A percentile compares a stretch with the other conserved stretches of the same genome.
These are phyloP conservation scores for Candida hungchunana DNA, from an alignment of 805 yeast species.

Conservation along the genomic window DNA sequence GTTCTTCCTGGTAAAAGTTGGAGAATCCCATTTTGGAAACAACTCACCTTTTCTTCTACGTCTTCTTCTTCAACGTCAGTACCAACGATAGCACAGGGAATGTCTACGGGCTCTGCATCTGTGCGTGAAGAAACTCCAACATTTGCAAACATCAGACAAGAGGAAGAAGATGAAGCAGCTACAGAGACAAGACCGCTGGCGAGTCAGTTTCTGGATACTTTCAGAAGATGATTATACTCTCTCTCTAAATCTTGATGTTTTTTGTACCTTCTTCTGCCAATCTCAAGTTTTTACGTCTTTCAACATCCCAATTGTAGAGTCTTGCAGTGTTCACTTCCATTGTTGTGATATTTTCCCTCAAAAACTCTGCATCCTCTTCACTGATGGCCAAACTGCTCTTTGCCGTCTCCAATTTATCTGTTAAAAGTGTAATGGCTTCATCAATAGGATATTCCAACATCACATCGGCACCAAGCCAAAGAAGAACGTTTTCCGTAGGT, in stretches of 20 bases:
- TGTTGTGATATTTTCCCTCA: slow-evolving; percentile 87
- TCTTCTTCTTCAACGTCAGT: no score
- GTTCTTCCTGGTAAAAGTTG: slow-evolving; percentile 36
- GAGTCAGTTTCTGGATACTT: slow-evolving; percentile 44
- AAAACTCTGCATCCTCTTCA: slow-evolving; percentile 79
- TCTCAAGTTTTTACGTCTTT: slow-evolving; percentile 52
- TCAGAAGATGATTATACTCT: slow-evolving; percentile 30
- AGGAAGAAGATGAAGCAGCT: slow-evolving; percentile 19
- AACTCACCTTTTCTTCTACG: no score
- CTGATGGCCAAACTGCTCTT: slow-evolving; percentile 54
- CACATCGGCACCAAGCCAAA: slow-evolving; percentile 98
- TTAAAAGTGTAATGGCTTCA: slow-evolving; percentile 75
- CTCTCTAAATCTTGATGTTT: slow-evolving; percentile 23
- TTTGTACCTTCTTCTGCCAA: slow-evolving; percentile 38
- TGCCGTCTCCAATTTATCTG: slow-evolving; percentile 59
- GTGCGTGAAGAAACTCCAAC: slow-evolving; percentile 10
- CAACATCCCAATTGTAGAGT: slow-evolving; percentile 84
- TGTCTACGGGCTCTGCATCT: no score
- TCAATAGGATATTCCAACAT: slow-evolving; percentile 92
- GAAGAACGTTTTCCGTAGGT: slow-evolving; percentile 60
- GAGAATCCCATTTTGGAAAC: slow-evolving; percentile 32
- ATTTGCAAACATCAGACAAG: slow-evolving; percentile 1
- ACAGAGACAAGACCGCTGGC: slow-evolving; percentile 40
- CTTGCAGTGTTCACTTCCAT: slow-evolving; percentile 98
- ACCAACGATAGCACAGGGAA: no score